These are phyloP conservation scores for Osmanthus fragrans DNA, from an alignment of 257 asterid species.

Conservation along the genomic window DNA sequence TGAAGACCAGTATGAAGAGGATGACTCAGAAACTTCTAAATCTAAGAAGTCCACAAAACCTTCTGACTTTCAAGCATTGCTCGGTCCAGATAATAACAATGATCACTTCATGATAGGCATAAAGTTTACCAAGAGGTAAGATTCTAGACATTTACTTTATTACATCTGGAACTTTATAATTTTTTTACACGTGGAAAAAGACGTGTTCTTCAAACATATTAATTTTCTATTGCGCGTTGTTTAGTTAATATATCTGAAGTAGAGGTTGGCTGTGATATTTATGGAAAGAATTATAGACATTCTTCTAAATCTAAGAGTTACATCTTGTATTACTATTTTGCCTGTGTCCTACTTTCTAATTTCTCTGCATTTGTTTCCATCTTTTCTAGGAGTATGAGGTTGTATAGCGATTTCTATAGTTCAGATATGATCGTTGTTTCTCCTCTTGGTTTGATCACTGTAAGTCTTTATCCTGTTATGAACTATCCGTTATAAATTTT, in stretches of 20 bases:
- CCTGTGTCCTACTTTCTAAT: background rate
- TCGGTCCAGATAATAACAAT: conserved; percentile 70
- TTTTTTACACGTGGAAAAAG: background rate
- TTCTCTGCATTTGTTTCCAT: conserved; percentile 8
- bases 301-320: background rate
- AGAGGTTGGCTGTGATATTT: background rate
- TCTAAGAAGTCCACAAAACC: conserved; percentile 63
- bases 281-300: background rate
- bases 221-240: background rate
- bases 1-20: conserved; percentile 49
- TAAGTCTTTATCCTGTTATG: conserved; percentile 37
- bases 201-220: background rate
- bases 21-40: conserved; percentile 46
- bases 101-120: conserved; percentile 90
- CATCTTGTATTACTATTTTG: background rate
- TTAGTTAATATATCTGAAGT: background rate
- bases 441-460: conserved; percentile 88
- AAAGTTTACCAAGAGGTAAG: conserved; percentile 75
- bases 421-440: conserved; percentile 95
- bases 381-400: conserved; percentile 59
- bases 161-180: background rate
- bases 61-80: conserved; percentile 69
- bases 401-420: conserved; percentile 79
- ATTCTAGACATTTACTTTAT: conserved; percentile 20
- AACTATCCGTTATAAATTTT: conserved; percentile 14